Evolutionary conservation across 192 early-diverging fungal genomes (phyloP).

Genomic region (Entomortierella beljakovae): DNA sequence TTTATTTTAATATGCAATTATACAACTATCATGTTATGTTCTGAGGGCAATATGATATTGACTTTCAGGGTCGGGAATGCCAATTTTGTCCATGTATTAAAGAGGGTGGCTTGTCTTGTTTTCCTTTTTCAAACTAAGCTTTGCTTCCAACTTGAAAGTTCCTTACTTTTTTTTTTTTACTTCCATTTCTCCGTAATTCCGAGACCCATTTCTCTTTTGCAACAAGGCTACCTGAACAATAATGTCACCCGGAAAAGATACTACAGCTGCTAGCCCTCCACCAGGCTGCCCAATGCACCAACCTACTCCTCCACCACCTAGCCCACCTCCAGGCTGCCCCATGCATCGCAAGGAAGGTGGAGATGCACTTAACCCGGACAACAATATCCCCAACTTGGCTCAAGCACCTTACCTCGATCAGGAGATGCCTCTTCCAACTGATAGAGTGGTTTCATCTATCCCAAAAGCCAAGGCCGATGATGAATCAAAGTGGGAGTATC

Average conservation of each 20-base stretch:
- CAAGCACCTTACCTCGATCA: constrained; percentile 79
- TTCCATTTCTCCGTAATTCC: neutral
- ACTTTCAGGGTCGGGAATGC: neutral
- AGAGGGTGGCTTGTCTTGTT: constrained; percentile 19
- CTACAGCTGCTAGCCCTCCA: constrained; percentile 54
- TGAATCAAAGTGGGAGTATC: constrained; percentile 83
- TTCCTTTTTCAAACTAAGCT: neutral
- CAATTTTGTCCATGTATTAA: neutral
- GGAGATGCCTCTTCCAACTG: constrained; percentile 76
- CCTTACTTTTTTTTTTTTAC: no score
- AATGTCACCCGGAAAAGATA: constrained; percentile 53
- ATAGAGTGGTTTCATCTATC: constrained; percentile 86
- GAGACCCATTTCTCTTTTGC: constrained; percentile 5
- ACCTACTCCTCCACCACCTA: constrained; percentile 37
- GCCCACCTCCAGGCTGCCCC: constrained; percentile 59
- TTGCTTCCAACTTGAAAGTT: neutral
- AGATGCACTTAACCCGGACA: constrained; percentile 78
- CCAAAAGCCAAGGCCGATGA: constrained; percentile 67
- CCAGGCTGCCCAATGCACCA: constrained; percentile 63
- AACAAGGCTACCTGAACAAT: neutral
- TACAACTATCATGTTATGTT: no score
- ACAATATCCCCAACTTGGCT: constrained; percentile 90
- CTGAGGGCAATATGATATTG: no score
- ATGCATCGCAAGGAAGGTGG: constrained; percentile 57
- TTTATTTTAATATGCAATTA: neutral